phyloP scores from a whole-genome alignment of 495 filamentous ascomycete genomes.

The Aspergillus egyptiacus region DNA sequence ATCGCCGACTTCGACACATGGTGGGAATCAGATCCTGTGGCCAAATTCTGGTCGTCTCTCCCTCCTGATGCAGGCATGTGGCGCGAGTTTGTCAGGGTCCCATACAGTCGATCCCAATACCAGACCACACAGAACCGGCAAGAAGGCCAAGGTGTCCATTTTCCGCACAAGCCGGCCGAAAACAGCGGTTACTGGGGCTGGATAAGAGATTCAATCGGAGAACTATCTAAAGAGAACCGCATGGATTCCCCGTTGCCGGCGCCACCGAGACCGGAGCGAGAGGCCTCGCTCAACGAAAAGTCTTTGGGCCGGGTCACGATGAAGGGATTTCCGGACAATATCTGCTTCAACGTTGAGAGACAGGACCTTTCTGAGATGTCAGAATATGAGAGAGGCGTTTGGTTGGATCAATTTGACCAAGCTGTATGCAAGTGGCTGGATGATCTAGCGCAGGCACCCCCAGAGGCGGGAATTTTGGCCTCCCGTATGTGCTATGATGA shows the following conservation, averaged over 20 bases:
- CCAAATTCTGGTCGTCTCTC: conserved; percentile 22
- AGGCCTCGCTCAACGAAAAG: too few relatives aligned
- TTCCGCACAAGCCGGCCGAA: too few relatives aligned
- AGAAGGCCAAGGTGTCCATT: too few relatives aligned
- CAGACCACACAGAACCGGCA: too few relatives aligned
- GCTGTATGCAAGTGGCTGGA: conserved; percentile 21
- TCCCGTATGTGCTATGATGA: conserved; percentile 17
- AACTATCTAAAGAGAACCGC: background rate
- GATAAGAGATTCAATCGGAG: conserved; percentile 20
- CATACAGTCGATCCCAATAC: conserved; percentile 15
- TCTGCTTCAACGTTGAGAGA: conserved; percentile 27
- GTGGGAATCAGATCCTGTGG: conserved; percentile 14
- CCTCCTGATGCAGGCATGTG: conserved; percentile 24
- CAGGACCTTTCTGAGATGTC: conserved; percentile 23
- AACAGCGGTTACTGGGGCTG: conserved; percentile 35
- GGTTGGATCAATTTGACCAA: conserved; percentile 20
- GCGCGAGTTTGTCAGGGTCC: conserved; percentile 23
- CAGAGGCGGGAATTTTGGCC: conserved; percentile 19
- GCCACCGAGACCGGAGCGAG: background rate
- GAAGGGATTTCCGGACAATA: conserved; percentile 22
- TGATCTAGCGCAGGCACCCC: conserved; percentile 14
- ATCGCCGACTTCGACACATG: conserved; percentile 8
- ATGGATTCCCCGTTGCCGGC: background rate
- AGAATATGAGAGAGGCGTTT: conserved; percentile 16
- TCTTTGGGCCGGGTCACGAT: too few relatives aligned